Evolutionary conservation across 352 stramenopile genomes (phyloP).

Genomic region (Phytophthora boehmeriae): DNA sequence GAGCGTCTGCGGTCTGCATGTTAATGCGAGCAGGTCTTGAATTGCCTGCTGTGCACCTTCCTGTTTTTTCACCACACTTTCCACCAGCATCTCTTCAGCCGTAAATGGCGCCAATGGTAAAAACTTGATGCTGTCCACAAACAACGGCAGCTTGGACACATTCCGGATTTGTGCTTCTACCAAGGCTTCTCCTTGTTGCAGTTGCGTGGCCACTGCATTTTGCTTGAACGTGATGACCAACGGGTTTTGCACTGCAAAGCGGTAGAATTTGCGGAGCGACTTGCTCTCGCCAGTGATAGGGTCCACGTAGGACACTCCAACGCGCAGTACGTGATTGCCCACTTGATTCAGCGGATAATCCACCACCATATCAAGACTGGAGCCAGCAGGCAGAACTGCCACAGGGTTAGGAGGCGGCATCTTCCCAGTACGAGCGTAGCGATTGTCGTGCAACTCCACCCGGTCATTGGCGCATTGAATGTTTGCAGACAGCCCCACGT

Average conservation of each 20-base stretch:
- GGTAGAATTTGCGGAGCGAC: slow-evolving; percentile 92
- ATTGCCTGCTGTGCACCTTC: slow-evolving; percentile 13
- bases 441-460: slow-evolving; percentile 81
- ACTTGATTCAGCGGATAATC: slow-evolving; percentile 91
- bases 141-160: slow-evolving; percentile 80
- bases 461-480: slow-evolving; percentile 88
- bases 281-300: slow-evolving; percentile 80
- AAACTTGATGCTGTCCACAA: slow-evolving; percentile 85
- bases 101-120: slow-evolving; percentile 63
- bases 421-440: slow-evolving; percentile 68
- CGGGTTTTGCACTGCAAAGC: slow-evolving; percentile 91
- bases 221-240: slow-evolving; percentile 89
- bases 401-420: slow-evolving; percentile 79
- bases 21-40: slow-evolving; percentile 41
- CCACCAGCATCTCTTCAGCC: slow-evolving; percentile 42
- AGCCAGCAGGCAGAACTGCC: slow-evolving; percentile 62
- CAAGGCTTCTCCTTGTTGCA: slow-evolving; percentile 52
- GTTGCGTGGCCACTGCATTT: slow-evolving; percentile 19
- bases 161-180: slow-evolving; percentile 87
- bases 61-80: slow-evolving; percentile 6
- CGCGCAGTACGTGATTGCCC: slow-evolving; percentile 85
- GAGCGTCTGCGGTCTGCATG: slow-evolving; percentile 48
- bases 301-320: slow-evolving; percentile 80
- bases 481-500: slow-evolving; percentile 82
- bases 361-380: slow-evolving; percentile 92